Percentiles rank a stretch among this genome's conserved stretches.
Evolutionary conservation across 306 rosid genomes (phyloP).

Genomic region (Geum urbanum): DNA sequence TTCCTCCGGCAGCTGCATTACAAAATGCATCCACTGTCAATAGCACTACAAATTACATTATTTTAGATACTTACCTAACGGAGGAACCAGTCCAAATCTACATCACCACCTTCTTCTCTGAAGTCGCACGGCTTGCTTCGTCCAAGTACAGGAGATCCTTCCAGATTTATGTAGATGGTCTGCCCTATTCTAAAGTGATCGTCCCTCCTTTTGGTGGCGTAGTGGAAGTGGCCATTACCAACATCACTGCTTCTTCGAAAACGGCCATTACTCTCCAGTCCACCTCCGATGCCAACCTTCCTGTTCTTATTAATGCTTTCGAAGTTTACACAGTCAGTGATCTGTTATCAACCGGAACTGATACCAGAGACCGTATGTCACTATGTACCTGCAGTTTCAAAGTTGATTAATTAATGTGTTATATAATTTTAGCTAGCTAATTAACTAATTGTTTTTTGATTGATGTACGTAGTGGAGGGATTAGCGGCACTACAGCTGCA

Average conservation of each 20-base stretch:
- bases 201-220: constrained; percentile 43
- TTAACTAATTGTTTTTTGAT: neutral
- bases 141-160: constrained; percentile 29
- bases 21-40: constrained; percentile 22
- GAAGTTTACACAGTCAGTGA: constrained; percentile 33
- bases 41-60: neutral
- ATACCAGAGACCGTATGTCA: constrained; percentile 31
- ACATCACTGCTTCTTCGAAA: constrained; percentile 36
- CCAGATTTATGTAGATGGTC: constrained; percentile 29
- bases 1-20: constrained; percentile 34
- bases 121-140: constrained; percentile 16
- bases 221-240: constrained; percentile 26
- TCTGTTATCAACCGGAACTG: constrained; percentile 25
- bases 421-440: no score
- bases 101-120: constrained; percentile 40
- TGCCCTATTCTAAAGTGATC: constrained; percentile 25
- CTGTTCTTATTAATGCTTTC: constrained; percentile 40
- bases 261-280: constrained; percentile 24
- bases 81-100: constrained; percentile 1
- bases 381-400: no score
- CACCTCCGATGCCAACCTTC: constrained; percentile 34
- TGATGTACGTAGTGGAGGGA: constrained; percentile 31
- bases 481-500: constrained; percentile 25
- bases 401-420: no score
- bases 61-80: neutral